Base-by-base conservation (phyloP, 2,329 filamentous ascomycete species). In the Phyllosticta capitalensis region DNA sequence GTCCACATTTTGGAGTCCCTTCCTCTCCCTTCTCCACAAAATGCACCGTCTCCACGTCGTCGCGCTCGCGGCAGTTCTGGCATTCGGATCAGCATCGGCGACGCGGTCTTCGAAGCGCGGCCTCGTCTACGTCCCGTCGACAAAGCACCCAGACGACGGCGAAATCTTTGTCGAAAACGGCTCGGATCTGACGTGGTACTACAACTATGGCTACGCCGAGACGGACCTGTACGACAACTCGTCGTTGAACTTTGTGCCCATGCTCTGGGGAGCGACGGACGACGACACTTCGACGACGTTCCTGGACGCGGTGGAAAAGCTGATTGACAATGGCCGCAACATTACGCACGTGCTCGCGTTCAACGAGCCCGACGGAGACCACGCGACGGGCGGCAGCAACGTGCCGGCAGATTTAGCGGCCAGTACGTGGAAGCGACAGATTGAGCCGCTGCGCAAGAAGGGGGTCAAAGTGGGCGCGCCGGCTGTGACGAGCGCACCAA, bases 161-260 rank as follows among this genome's bases (percentile, higher is more conserved):
- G 69, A 78, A 53, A 77, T 87, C 66, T 92, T 88, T 86, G 74
- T 10, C 54, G 70, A 76, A 51, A 49, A 49, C 5, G 78, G 76
- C 45, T 82, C 81, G 19, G 81, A 84, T 50, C 73, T 92, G 59
- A 87, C 84, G 2, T 94, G 89, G 89, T 94, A 94, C 78, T 94
- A 92, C 80, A 92, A 92, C 76, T 94, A 92, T 72, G 72, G 75
- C 24, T 67, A 77, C 20, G 68, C 71, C 3, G 87, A 88, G 1
- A 82, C 84, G 0, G 63, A 78, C 0, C 19, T 51, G 51, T 49
- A 63, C 59, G 19, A 49, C 54, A 52, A 64, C 60, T n/a, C 61
- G 4, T 22, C 55, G 24, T 83, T 92, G 65, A 80, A 89, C 70
- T 94, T 90, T 71, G 84, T 92, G 1, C 89, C 89, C 55, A 90